Evolutionary conservation across 352 stramenopile genomes (phyloP), one percentile per base, ranked within the genome.

Genomic region (Phytophthora kernoviae): DNA sequence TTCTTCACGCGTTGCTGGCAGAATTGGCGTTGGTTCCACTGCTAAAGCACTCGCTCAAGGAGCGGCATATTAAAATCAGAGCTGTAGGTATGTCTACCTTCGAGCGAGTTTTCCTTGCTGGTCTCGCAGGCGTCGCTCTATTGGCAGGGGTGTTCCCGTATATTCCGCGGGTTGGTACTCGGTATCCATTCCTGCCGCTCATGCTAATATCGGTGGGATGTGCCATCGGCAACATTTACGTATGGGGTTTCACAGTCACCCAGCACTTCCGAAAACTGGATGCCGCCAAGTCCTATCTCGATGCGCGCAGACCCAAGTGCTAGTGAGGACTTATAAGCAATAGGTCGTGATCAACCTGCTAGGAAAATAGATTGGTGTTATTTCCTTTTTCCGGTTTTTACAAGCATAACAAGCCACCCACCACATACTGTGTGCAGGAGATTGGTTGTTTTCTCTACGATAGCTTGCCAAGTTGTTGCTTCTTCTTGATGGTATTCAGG

Each of bases 401-500:
- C 39, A 72, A 49, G 58, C 47, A 72, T 42, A 55, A 34, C 48
- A 62, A 64, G 15, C 10, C 4, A n/a, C 54, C 26, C 44, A 41
- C 55, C 36, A 7, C 32, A 40, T 5, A 27, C 5, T 20, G 27
- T 4, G 27, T 54, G 46, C 15, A 22, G 45, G 22, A 65, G 59
- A 20, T 21, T 33, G 0, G 30, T 60, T 53, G 47, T 45, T 56
- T 50, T 47, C 60, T 65, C 66, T 79, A 79, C 49, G 62, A 74
- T 33, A 91, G 65, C 61, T 94, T 94, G 57, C 86, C 86, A 33
- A 94, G 72, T 58, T 89, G 71, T 65, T 89, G 73, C 68, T 93
- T 94, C 64, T 86, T 91, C 74, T 89, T 86, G 66, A 94, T 87
- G 37, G 84, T 91, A 65, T 92, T 93, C 50, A 93, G 74, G 15